Conservation (phyloP, 2,329 filamentous ascomycete species). For the Paramyrothecium roridum region DNA sequence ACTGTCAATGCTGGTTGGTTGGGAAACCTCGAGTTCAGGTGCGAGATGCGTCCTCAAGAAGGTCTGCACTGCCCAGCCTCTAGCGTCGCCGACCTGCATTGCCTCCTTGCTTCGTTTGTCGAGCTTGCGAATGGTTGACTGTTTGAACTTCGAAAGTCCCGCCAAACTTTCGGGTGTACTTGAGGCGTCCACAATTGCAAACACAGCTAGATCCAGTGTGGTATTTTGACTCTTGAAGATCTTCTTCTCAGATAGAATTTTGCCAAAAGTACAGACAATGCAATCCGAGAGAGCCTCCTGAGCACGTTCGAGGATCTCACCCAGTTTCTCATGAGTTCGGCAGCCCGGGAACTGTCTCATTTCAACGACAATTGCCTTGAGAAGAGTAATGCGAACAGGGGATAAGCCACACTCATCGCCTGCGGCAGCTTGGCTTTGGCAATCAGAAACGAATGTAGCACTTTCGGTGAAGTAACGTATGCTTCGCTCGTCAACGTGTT, state of each 20-base stretch:
- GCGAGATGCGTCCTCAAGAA: slow-evolving; percentile 38
- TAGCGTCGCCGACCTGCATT: slow-evolving; percentile 30
- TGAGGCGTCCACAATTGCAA: slow-evolving; percentile 30
- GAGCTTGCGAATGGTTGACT: slow-evolving; percentile 28
- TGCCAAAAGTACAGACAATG: slow-evolving; percentile 18
- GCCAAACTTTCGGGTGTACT: slow-evolving; percentile 15
- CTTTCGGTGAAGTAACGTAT: slow-evolving; percentile 32
- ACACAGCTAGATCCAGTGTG: slow-evolving; percentile 20
- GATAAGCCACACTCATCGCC: slow-evolving; percentile 9
- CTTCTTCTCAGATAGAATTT: slow-evolving; percentile 26
- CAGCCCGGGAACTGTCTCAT: slow-evolving; percentile 21
- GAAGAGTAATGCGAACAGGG: slow-evolving; percentile 29
- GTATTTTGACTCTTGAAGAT: slow-evolving; percentile 18
- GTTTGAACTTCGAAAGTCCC: slow-evolving; percentile 18
- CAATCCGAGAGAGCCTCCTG: slow-evolving; percentile 21
- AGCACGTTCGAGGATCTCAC: slow-evolving; percentile 16
- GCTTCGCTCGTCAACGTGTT: slow-evolving; percentile 39
- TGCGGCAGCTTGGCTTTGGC: slow-evolving; percentile 8
- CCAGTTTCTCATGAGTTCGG: slow-evolving; percentile 17
- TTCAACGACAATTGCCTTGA: slow-evolving; percentile 29
- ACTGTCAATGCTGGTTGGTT: slow-evolving; percentile 28
- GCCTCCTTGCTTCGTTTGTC: slow-evolving; percentile 29
- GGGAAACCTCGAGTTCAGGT: slow-evolving; percentile 23
- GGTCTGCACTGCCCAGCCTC: slow-evolving; percentile 43
- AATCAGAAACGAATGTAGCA: slow-evolving; percentile 19